Evolutionary conservation across 2,329 filamentous ascomycete genomes (phyloP).

Genomic region (Ophiostoma sp.): DNA sequence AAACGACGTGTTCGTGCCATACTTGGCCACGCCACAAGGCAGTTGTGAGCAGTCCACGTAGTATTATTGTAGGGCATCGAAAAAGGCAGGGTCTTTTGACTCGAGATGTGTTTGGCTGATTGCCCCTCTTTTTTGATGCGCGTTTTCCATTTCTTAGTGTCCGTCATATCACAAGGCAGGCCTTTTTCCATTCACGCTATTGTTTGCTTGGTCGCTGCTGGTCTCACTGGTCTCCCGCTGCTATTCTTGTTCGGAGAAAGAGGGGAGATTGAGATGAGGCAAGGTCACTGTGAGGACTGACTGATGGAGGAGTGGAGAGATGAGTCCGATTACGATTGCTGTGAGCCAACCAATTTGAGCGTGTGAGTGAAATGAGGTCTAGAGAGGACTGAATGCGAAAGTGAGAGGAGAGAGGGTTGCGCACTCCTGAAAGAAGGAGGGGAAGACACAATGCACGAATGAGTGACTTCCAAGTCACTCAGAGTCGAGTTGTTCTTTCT

Average conservation of each 20-base stretch:
- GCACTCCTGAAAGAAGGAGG: not conserved
- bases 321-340: not conserved
- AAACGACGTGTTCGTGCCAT: not conserved
- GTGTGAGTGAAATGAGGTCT: not conserved
- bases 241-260: not conserved
- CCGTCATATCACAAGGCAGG: not conserved
- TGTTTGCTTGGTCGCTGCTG: too few relatives aligned
- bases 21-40: not conserved
- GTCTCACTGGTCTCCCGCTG: too few relatives aligned
- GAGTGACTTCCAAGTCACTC: not conserved
- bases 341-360: not conserved
- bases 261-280: not conserved
- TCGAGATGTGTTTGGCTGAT: too few relatives aligned
- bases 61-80: not conserved
- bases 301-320: not conserved
- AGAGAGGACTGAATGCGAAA: not conserved
- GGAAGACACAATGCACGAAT: not conserved
- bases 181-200: not conserved
- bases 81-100: not conserved
- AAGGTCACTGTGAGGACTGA: not conserved
- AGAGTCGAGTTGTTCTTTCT: not conserved
- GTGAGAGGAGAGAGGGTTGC: not conserved
- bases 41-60: not conserved
- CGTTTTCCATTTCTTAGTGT: too few relatives aligned
- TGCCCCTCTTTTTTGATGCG: constrained; percentile 8